Evolutionary conservation across 805 yeast species (phyloP), one percentile per base, ranked within the genome.

Genomic region (Metschnikowia continentalis): DNA sequence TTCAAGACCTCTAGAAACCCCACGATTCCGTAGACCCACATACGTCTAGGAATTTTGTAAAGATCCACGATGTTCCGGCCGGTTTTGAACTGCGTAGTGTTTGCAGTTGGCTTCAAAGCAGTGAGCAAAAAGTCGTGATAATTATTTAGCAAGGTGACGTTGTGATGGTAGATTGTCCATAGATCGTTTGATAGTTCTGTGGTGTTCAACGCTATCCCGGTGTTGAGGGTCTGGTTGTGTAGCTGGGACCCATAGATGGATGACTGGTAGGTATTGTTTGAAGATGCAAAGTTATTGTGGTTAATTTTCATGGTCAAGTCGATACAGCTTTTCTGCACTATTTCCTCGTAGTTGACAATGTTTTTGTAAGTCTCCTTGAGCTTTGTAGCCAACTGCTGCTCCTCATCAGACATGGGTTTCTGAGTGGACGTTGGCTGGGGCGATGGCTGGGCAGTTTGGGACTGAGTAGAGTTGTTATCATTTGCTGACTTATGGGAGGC

Each of bases 11-110:
- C 94, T 46, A 86, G 67, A 58, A 87, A 86, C 17, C 91, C 88
- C 14, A 87, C 91, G 13, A 88, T 82, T 23, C 95, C 95, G 64
- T 87, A 87, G 7, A 88, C 91, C 94, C 94, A 88, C 74, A 88
- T 75, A 58, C 94, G 72, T 59, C 92, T 75, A 35, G 88, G 88
- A 40, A 88, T 86, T 64, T 90, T 82, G 64, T 88, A 87, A 38
- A 86, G 79, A 55, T 84, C 86, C 6, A 88, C 88, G 44, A 88
- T 81, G 57, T 86, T 88, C 61, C 82, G 83, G 2, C 94, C 94
- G 2, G 90, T 82, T 62, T 82, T 84, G 33, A 86, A 84, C 51
- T 71, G 74, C 14, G 72, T 69, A 42, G 70, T 70, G 53, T 71
- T 72, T 3, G 81, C 72, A 5, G 76, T 66, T 15, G 90, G 90